Conservation (phyloP, 2,329 filamentous ascomycete species). For the Fusarium torulosum region DNA sequence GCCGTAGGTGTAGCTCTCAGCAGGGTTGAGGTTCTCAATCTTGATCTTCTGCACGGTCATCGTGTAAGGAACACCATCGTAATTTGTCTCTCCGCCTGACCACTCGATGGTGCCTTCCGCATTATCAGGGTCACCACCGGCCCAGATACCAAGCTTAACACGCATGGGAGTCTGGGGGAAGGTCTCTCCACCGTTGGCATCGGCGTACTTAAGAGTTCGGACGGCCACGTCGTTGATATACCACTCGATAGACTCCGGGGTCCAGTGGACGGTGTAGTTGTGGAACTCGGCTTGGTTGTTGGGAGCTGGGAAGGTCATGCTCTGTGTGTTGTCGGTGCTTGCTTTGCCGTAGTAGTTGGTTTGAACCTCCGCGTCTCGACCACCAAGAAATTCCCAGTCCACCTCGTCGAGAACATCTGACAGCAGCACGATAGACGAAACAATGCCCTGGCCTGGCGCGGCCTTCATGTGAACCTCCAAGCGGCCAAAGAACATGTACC, state of each 20-base stretch:
- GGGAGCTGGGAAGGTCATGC: slow-evolving; percentile 23
- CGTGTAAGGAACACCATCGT: slow-evolving; percentile 63
- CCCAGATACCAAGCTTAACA: slow-evolving; percentile 71
- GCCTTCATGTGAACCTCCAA: slow-evolving; percentile 78
- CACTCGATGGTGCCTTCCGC: slow-evolving; percentile 73
- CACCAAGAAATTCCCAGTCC: slow-evolving; percentile 85
- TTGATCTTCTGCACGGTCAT: slow-evolving; percentile 66
- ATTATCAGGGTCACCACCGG: slow-evolving; percentile 56
- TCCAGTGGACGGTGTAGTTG: slow-evolving; percentile 79
- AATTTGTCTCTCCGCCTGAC: slow-evolving; percentile 69
- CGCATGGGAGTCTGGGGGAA: slow-evolving; percentile 80
- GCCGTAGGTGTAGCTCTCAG: slow-evolving; percentile 52
- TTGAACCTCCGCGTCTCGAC: slow-evolving; percentile 73
- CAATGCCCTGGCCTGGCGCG: slow-evolving; percentile 79
- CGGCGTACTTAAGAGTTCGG: slow-evolving; percentile 53
- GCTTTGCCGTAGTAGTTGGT: slow-evolving; percentile 83
- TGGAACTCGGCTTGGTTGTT: slow-evolving; percentile 59
- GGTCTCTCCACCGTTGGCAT: slow-evolving; percentile 60
- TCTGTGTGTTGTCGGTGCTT: slow-evolving; percentile 57
- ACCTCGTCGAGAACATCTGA: slow-evolving; percentile 77
- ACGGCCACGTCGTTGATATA: slow-evolving; percentile 63
- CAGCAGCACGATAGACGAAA: slow-evolving; percentile 80
- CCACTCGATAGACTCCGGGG: slow-evolving; percentile 68
- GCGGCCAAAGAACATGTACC: slow-evolving; percentile 88
- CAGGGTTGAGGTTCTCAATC: slow-evolving; percentile 57